Conservation (phyloP, 1,139 yeast species). For the Geotrichum macrosporum region DNA sequence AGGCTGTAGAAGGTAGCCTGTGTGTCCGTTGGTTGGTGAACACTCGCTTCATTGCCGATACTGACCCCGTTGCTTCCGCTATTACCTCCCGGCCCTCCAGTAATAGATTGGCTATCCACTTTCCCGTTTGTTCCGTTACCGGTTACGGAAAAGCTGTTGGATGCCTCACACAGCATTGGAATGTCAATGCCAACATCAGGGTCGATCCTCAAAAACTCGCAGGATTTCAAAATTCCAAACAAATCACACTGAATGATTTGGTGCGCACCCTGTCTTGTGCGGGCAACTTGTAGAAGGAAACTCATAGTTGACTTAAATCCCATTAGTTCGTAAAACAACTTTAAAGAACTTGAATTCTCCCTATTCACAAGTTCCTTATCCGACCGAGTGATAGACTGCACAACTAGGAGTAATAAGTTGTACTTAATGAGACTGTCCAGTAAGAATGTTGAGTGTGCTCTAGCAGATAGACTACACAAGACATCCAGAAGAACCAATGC, state of each 20-base stretch:
- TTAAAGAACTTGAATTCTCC: constrained; percentile 26
- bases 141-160: constrained; percentile 11
- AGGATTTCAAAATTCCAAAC: constrained; percentile 56
- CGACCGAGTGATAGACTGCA: constrained; percentile 54
- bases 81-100: not conserved
- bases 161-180: constrained; percentile 18
- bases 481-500: constrained; percentile 71
- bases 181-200: constrained; percentile 72
- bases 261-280: constrained; percentile 70
- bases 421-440: constrained; percentile 58
- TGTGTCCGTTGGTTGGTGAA: constrained; percentile 15
- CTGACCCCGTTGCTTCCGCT: not conserved
- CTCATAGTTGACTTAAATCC: constrained; percentile 70
- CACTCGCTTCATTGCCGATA: constrained; percentile 2
- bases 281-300: constrained; percentile 68
- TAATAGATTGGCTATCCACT: not conserved
- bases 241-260: constrained; percentile 67
- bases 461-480: constrained; percentile 54
- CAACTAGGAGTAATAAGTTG: constrained; percentile 60
- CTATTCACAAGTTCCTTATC: constrained; percentile 52
- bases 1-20: constrained; percentile 48
- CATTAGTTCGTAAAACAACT: constrained; percentile 56
- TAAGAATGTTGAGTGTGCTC: constrained; percentile 51
- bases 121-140: constrained; percentile 8
- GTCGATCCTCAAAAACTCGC: constrained; percentile 60